Evolutionary conservation across 805 yeast genomes (phyloP), one percentile per base, ranked within the genome.

Genomic region (Kuraishia borneana): DNA sequence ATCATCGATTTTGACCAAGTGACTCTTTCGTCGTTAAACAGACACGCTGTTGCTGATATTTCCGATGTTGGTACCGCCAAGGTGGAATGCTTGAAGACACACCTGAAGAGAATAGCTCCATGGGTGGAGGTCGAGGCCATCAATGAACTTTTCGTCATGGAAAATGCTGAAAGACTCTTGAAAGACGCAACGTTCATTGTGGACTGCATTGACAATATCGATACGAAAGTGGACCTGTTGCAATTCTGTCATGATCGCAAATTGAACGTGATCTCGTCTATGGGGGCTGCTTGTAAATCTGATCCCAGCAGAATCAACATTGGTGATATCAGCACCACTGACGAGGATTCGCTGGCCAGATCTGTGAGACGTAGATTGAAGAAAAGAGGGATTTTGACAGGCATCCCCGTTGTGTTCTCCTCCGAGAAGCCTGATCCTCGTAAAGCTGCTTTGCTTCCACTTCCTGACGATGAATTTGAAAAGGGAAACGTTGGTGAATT

Each of bases 211-310:
- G 99, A 92, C 58, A 92, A 92, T 53, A 80, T 92, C 39, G 95
- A 89, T 46, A 88, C 97, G n/a, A 92, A 92, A 50, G 94, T 88
- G 19, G 98, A 92, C 48, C 61, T 92, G 34, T 61, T 92, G 43
- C 76, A 77, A 21, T 88, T 68, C 56, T 79, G 94, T 43, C 61
- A 76, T 50, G 63, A 66, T 13, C 58, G 73, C 30, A 54, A 65
- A 2, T 51, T 89, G 22, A 73, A 71, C n/a, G 81, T 87, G 21
- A 70, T 92, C 26, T 77, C 94, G 4, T 83, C 96, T 1, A 94
- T 94, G 76, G 99, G 99, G 19, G 97, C 99, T 1, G 95, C 96
- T 4, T 81, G 95, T 45, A 92, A 92, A 54, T 80, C 94, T 34
- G 99, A 92, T 52, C 94, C 97, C 9, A 80, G 96, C 3, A 67